Percentiles rank a stretch among this genome's conserved stretches.
phyloP scores from a whole-genome alignment of 108 stramenopile species.

The Cyclotella baltica region DNA sequence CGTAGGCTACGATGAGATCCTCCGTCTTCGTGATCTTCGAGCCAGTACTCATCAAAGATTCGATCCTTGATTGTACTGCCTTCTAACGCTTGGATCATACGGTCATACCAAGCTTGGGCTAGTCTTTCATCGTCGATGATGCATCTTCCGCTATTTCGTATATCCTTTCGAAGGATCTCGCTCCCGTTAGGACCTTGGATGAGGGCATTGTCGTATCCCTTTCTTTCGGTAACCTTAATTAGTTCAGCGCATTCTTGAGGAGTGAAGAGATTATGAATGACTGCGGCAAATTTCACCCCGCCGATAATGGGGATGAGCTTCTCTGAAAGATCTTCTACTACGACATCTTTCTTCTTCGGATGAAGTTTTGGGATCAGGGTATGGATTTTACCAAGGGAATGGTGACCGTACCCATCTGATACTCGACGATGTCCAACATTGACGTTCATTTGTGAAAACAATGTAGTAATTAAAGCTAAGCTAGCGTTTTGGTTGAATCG shows the following conservation, averaged over 20 bases:
- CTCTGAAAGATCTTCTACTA: slow-evolving; percentile 36
- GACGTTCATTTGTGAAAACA: too few species aligned
- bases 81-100: slow-evolving; percentile 16
- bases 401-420: background rate
- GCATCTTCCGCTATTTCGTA: slow-evolving; percentile 27
- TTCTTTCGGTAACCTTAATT: slow-evolving; percentile 18
- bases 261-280: slow-evolving; percentile 31
- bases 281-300: slow-evolving; percentile 13
- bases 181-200: slow-evolving; percentile 27
- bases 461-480: too few species aligned
- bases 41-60: slow-evolving; percentile 17
- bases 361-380: background rate
- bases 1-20: background rate
- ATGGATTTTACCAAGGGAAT: background rate
- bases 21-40: background rate
- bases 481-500: too few species aligned
- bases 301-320: slow-evolving; percentile 29
- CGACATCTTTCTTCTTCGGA: slow-evolving; percentile 9
- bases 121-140: slow-evolving; percentile 42
- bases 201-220: slow-evolving; percentile 24
- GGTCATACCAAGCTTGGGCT: slow-evolving; percentile 23
- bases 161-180: slow-evolving; percentile 22
- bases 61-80: slow-evolving; percentile 18
- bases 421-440: slow-evolving; percentile 1
- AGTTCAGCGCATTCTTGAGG: slow-evolving; percentile 30